Evolutionary conservation across 2,329 filamentous ascomycete species (phyloP).

Genomic region (Alternaria infectoria): DNA sequence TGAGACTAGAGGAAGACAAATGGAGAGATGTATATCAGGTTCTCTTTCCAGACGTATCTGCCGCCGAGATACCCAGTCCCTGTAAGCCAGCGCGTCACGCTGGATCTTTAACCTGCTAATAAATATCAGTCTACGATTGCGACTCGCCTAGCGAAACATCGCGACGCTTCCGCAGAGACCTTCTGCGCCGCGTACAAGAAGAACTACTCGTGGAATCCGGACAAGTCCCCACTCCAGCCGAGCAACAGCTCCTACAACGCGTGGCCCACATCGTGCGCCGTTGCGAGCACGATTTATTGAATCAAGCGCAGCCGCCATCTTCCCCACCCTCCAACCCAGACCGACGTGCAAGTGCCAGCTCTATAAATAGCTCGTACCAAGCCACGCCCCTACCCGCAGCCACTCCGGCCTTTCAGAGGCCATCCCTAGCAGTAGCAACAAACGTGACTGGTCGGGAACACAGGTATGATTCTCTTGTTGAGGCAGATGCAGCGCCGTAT

Average conservation of each 20-base stretch:
- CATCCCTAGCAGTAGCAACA: background rate
- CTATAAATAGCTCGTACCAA: constrained; percentile 6
- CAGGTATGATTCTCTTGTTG: background rate
- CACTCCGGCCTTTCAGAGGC: background rate
- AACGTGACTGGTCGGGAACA: background rate
- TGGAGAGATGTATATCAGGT: constrained; percentile 50
- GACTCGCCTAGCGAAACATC: constrained; percentile 33
- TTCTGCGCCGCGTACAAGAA: constrained; percentile 42
- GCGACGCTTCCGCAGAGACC: constrained; percentile 41
- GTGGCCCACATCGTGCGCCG: constrained; percentile 37
- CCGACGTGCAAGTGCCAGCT: constrained; percentile 3
- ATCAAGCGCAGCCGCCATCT: constrained; percentile 6
- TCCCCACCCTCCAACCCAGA: background rate
- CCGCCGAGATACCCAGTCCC: constrained; percentile 43
- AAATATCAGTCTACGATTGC: constrained; percentile 42
- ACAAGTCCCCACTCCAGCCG: constrained; percentile 24
- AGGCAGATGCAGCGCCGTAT: background rate
- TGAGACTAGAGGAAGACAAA: constrained; percentile 44
- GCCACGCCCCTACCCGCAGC: background rate
- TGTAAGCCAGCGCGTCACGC: constrained; percentile 32
- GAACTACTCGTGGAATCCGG: constrained; percentile 38
- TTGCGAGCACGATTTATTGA: constrained; percentile 34
- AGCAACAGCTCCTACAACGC: constrained; percentile 35
- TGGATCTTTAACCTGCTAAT: background rate
- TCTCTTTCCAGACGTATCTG: constrained; percentile 43